Conservation (phyloP, 352 stramenopile genomes). For the Globisporangium splendens region DNA sequence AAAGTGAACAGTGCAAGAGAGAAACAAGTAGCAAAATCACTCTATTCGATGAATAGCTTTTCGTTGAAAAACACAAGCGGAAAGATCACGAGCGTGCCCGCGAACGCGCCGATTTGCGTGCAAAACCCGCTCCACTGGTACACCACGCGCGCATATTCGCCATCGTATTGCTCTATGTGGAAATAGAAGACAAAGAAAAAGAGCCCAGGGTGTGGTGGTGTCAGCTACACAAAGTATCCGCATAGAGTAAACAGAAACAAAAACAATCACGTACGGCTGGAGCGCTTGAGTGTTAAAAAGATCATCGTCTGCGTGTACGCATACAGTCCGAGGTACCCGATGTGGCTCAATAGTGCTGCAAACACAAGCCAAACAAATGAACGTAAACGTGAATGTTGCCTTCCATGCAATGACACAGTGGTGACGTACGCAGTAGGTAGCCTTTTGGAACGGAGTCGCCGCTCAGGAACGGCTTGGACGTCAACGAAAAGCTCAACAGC, state of each 20-base stretch:
- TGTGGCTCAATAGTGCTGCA: conserved; percentile 39
- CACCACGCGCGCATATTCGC: conserved; percentile 32
- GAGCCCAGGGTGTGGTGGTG: no score
- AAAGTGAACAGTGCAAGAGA: no score
- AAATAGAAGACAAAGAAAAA: background rate
- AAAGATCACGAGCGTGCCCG: conserved; percentile 56
- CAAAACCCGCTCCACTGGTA: conserved; percentile 74
- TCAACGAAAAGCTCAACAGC: conserved; percentile 45
- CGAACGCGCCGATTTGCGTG: conserved; percentile 62
- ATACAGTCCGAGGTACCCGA: conserved; percentile 52
- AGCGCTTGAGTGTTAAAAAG: conserved; percentile 62
- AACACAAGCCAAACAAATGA: background rate
- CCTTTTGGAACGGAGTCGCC: conserved; percentile 21
- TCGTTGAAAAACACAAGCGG: conserved; percentile 63
- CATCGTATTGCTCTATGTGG: conserved; percentile 25
- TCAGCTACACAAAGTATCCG: background rate
- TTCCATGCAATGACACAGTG: no score
- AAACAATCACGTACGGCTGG: conserved; percentile 22
- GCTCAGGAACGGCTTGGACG: conserved; percentile 35
- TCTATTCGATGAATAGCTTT: conserved; percentile 30
- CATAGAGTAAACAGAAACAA: conserved; percentile 6
- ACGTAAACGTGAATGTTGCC: no score
- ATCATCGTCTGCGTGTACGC: conserved; percentile 78
- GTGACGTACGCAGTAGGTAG: conserved; percentile 48
- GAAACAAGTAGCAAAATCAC: no score